Evolutionary conservation across 345 rosid genomes (phyloP).

Genomic region (Rhizophora mangle): DNA sequence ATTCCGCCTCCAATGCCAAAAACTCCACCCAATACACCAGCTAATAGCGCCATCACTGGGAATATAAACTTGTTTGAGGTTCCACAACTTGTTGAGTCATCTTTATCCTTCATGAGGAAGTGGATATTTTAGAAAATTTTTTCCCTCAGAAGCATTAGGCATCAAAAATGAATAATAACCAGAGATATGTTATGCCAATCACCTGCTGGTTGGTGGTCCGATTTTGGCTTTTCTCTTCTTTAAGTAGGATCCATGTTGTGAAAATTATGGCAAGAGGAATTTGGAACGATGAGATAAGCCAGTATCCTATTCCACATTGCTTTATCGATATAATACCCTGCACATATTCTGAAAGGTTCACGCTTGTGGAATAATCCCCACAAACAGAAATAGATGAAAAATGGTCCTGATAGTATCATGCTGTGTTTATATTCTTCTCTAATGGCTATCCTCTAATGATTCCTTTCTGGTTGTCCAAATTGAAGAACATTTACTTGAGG

Average conservation of each 20-base stretch:
- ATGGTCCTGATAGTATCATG: too few relatives aligned
- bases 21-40: slow-evolving; percentile 79
- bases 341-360: slow-evolving; percentile 9
- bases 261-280: slow-evolving; percentile 70
- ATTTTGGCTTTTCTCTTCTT: slow-evolving; percentile 34
- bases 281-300: slow-evolving; percentile 67
- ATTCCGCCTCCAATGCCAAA: slow-evolving; percentile 95
- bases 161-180: neutral
- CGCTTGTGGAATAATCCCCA: neutral
- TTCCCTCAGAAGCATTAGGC: neutral
- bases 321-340: slow-evolving; percentile 61
- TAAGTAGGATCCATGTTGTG: slow-evolving; percentile 56
- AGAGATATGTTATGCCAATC: neutral
- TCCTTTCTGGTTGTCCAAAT: too few relatives aligned
- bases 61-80: slow-evolving; percentile 41
- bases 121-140: slow-evolving; percentile 2
- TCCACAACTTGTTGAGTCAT: slow-evolving; percentile 24
- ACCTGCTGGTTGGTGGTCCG: slow-evolving; percentile 37
- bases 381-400: neutral
- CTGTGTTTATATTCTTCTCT: too few relatives aligned
- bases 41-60: slow-evolving; percentile 69
- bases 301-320: slow-evolving; percentile 67
- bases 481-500: too few relatives aligned
- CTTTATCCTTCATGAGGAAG: slow-evolving; percentile 33
- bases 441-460: too few relatives aligned